These are phyloP conservation scores for Trichoderma orchidacearum DNA, from an alignment of 495 filamentous ascomycete species.

Conservation along the genomic window DNA sequence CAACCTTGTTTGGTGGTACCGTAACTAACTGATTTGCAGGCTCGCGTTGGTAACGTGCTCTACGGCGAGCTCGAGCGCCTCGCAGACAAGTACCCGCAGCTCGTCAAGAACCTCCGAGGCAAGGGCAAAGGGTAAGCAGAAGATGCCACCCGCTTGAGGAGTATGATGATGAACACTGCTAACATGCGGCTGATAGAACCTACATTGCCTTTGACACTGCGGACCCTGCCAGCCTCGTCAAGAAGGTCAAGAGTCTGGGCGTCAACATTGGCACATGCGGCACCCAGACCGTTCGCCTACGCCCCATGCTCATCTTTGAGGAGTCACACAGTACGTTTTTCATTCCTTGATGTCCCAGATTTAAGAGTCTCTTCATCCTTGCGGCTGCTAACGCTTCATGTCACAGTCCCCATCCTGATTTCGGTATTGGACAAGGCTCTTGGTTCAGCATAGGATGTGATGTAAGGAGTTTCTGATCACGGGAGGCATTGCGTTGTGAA, in stretches of 20 bases:
- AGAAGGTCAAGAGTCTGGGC: slow-evolving; percentile 65
- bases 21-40: slow-evolving; percentile 9
- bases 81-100: slow-evolving; percentile 59
- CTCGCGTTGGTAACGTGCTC: slow-evolving; percentile 70
- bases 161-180: background rate
- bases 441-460: background rate
- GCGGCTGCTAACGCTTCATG: no score
- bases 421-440: background rate
- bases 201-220: slow-evolving; percentile 95
- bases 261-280: slow-evolving; percentile 92
- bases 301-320: slow-evolving; percentile 96
- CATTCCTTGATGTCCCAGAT: slow-evolving; percentile 20
- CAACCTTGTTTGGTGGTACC: background rate
- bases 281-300: slow-evolving; percentile 61
- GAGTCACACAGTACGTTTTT: slow-evolving; percentile 68
- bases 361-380: background rate
- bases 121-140: slow-evolving; percentile 81
- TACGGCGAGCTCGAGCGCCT: slow-evolving; percentile 59
- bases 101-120: slow-evolving; percentile 82
- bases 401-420: background rate
- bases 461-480: no score
- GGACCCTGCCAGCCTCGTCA: slow-evolving; percentile 68
- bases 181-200: slow-evolving; percentile 25
- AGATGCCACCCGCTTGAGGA: no score
- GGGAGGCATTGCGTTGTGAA: no score